Base-by-base conservation (phyloP, 1,139 yeast species). In the Scheffersomyces illinoinensis region DNA sequence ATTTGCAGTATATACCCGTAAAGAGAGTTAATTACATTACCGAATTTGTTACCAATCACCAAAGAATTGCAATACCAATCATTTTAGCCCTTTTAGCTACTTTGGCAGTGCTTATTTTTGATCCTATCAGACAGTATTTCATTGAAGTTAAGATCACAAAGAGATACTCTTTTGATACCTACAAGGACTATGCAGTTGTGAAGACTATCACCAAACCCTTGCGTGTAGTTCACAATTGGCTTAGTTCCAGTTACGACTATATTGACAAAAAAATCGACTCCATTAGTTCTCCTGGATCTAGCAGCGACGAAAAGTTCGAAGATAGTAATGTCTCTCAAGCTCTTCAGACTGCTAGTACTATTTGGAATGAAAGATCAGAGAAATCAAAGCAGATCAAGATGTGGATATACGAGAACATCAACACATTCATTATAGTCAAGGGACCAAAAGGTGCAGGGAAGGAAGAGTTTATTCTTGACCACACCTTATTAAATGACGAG, bases 401-500 rank as follows among this genome's bases (percentile, higher is more conserved):
- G 64, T 90, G 97, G 96, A 77, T 93, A n/a, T 86, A 85, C 63
- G 96, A 90, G 70, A 71, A 71, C 43, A 67, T 69, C 21, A 77
- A 76, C 60, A 91, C 98, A 1, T 95, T 93, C 70, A 92, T 93
- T 48, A 86, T 95, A 3, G 89, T 95, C 1, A 86, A 89, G 63
- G 99, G 99, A 3, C 99, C 99, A 2, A 84, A 92, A 64, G 99
- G 99, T 6, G 87, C 97, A 24, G 99, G 99, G 18, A 95, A 95
- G 67, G 85, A 87, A 62, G 96, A 89, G 61, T 78, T 95, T 62
- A 93, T 95, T 3, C 78, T 88, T 70, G 88, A 88, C 56, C 86
- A 89, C 68, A 88, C 91, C 1, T 77, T 92, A 54, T 76, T 79
- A 52, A 84, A 76, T 47, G 82, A 78, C 60, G 71, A 71, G 2